Conservation (phyloP, 805 yeast species). For the Candida mattraensis region DNA sequence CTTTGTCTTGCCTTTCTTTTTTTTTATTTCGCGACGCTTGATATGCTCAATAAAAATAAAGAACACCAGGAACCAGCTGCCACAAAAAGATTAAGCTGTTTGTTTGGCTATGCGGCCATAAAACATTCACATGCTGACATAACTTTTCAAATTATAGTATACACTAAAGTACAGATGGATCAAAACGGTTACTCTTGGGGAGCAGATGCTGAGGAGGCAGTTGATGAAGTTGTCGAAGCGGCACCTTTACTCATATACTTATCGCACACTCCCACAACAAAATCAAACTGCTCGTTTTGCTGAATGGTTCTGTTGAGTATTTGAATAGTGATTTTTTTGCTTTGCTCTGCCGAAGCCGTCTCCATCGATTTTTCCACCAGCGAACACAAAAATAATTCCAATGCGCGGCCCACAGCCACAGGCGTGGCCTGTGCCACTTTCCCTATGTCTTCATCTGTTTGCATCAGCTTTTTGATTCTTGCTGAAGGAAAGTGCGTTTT, state of each 20-base stretch:
- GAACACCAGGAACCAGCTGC: too few relatives aligned
- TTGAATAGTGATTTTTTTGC: slow-evolving; percentile 77
- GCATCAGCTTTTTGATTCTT: slow-evolving; percentile 94
- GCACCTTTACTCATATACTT: slow-evolving; percentile 22
- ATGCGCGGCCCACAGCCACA: slow-evolving; percentile 92
- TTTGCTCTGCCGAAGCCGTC: slow-evolving; percentile 73
- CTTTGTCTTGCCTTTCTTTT: too few relatives aligned
- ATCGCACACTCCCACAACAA: slow-evolving; percentile 66
- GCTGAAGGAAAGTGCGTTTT: slow-evolving; percentile 91
- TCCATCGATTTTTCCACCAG: slow-evolving; percentile 80
- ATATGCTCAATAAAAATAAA: too few relatives aligned
- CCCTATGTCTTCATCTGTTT: slow-evolving; percentile 96
- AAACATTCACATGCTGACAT: too few relatives aligned
- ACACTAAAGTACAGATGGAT: slow-evolving; percentile 1
- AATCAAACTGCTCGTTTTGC: slow-evolving; percentile 89
- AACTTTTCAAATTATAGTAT: too few relatives aligned
- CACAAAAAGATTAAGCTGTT: too few relatives aligned
- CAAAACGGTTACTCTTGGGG: slow-evolving; percentile 7
- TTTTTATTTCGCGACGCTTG: too few relatives aligned
- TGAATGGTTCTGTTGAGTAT: slow-evolving; percentile 83
- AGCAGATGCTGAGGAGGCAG: slow-evolving; percentile 11
- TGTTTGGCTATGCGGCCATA: too few relatives aligned
- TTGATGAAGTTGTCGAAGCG: slow-evolving; percentile 8
- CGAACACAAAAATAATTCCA: slow-evolving; percentile 88
- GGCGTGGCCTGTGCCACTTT: slow-evolving; percentile 99